A percentile compares a stretch with the other conserved stretches of the same genome.
These are phyloP conservation scores for Crepidotus variabilis DNA, from an alignment of 768 basidiomycete genomes.

Conservation along the genomic window DNA sequence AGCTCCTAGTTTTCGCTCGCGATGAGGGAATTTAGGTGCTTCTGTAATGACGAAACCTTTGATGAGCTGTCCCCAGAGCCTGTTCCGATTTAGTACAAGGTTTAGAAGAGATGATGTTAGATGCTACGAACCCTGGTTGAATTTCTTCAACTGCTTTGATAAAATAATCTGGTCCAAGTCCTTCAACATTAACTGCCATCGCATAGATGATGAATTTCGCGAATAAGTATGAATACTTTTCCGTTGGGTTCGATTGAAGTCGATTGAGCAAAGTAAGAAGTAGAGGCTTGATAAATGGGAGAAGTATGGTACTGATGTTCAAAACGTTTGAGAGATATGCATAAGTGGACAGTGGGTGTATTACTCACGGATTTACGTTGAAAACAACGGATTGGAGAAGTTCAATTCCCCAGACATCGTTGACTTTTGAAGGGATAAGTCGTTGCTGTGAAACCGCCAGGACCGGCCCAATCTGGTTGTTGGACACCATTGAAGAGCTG, in stretches of 20 bases:
- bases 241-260: slow-evolving; percentile 85
- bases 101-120: neutral
- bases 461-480: slow-evolving; percentile 72
- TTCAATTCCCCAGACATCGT: slow-evolving; percentile 92
- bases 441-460: slow-evolving; percentile 90
- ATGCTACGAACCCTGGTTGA: slow-evolving; percentile 67
- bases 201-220: slow-evolving; percentile 73
- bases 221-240: slow-evolving; percentile 82
- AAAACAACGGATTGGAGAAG: slow-evolving; percentile 75
- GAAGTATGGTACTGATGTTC: slow-evolving; percentile 50
- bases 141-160: slow-evolving; percentile 78
- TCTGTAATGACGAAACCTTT: slow-evolving; percentile 77
- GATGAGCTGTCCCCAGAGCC: slow-evolving; percentile 78
- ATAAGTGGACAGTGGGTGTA: neutral
- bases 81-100: slow-evolving; percentile 10
- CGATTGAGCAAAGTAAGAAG: slow-evolving; percentile 79
- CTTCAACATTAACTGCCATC: slow-evolving; percentile 71
- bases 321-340: neutral
- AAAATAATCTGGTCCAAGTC: slow-evolving; percentile 75
- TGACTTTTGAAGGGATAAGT: slow-evolving; percentile 79
- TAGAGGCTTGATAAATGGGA: slow-evolving; percentile 70
- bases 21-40: slow-evolving; percentile 71
- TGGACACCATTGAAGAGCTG: slow-evolving; percentile 56
- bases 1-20: slow-evolving; percentile 81
- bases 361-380: slow-evolving; percentile 69